Base-by-base conservation (phyloP, 208 protist genomes). In the Vickermania ingenoplastis region DNA sequence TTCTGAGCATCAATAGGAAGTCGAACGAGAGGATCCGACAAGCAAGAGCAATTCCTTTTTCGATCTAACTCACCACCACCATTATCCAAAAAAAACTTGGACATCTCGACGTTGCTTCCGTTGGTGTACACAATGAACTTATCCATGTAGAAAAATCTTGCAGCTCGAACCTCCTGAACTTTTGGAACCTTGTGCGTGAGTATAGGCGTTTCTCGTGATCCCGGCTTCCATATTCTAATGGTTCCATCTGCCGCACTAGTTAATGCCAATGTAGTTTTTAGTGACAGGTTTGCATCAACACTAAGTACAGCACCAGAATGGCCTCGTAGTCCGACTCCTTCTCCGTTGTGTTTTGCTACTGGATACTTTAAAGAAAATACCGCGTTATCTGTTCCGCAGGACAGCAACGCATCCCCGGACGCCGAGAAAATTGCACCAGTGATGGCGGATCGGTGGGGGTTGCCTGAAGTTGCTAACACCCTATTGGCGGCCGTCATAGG, bases 111-210 rank as follows among this genome's bases (percentile, higher is more conserved):
- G 13, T 41, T 59, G 25, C 75, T 73, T 21, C 63, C 70, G n/a
- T 41, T 14, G 21, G 69, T 68, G 14, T 79, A 92, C 7, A 72
- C 59, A 53, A 92, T n/a, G 45, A 94, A 75, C 57, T 80, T 82
- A 50, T 94, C 88, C 0, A 79, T 50, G 64, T 90, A 92, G 31
- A 89, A 87, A 64, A 94, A 94, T 31, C 79, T 73, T 27, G 76
- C 79, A 7, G 48, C 45, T 0, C 70, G 62, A 0, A 91, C 58
- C n/a, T 83, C 59, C 13, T 27, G 63, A 1, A 45, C 54, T 11
- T 41, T 14, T 21, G 11, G 5, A 26, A 61, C 22, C 31, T 24
- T 17, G 30, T 61, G 53, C 2, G 48, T 53, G 0, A 57, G 31
- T 3, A 75, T 0, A 0, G 79, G 59, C 0, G 72, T 54, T 3